Evolutionary conservation across 139 green algal species (phyloP), one percentile per base, ranked within the genome.

Genomic region (Chlamydomonas applanata): DNA sequence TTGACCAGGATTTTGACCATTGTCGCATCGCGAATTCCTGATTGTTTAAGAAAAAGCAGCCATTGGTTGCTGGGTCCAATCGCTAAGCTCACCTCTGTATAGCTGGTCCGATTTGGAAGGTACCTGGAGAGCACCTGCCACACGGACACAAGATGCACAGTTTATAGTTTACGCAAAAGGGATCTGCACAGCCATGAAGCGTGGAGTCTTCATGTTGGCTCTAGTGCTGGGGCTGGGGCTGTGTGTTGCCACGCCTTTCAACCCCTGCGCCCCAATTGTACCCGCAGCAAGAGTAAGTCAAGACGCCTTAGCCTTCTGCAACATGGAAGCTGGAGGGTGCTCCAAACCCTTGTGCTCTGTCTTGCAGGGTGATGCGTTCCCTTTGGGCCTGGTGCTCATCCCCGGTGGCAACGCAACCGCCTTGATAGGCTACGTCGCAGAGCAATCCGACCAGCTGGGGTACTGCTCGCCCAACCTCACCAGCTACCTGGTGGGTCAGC

Each of bases 311-410:
- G 59, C 59, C 4, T 11, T 34, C 4, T 22, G 25, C 20, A 52
- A 52, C 62, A 5, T 11, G 40, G 62, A 30, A 35, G 27, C 32
- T 53, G 30, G 33, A 49, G 40, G 40, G 40, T 49, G 40, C 40
- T 49, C 40, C 7, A 19, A 69, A 46, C 14, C 17, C 62, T 40
- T 4, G 29, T 63, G 9, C 11, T 24, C n/a, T 66, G 35, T 4
- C 4, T 11, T 52, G 30, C 53, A 80, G 74, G 74, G 67, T 2
- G 74, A 80, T 14, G 20, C 57, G 0, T 80, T 75, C 44, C 11
- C 27, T 0, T 29, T 80, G 11, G 74, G 74, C 0, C 45, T 80
- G 4, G 67, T 44, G 16, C 32, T 80, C 1, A 29, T 80, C 9
- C 74, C 74, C 1, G 40, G 11, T 2, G 34, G 59, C 11, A 75